A percentile compares a stretch with the other conserved stretches of the same genome.
Conservation (phyloP, 495 filamentous ascomycete genomes). For the Talaromyces borbonicus region DNA sequence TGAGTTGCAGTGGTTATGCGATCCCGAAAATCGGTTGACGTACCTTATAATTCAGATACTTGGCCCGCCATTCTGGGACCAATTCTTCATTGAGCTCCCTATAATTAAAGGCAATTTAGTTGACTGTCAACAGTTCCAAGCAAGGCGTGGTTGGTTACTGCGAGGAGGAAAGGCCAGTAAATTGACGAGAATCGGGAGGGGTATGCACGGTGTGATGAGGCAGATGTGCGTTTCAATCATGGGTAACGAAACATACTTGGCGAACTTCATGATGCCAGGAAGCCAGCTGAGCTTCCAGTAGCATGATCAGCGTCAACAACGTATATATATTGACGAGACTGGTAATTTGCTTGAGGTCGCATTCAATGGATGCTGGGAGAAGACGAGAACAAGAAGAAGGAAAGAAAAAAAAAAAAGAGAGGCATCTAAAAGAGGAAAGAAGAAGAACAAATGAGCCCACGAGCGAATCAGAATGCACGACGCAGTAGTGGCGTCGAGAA, state of each 20-base stretch:
- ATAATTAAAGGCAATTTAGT: constrained; percentile 10
- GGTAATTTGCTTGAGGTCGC: too few species aligned
- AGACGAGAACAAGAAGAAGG: neutral
- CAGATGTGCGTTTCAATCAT: constrained; percentile 1
- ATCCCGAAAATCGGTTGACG: constrained; percentile 3
- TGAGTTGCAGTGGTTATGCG: neutral
- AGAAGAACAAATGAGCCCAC: neutral
- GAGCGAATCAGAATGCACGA: constrained; percentile 1
- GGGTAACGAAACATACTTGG: constrained; percentile 39
- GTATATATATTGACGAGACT: neutral
- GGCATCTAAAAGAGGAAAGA: neutral
- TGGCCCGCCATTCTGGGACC: constrained; percentile 86
- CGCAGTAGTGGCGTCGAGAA: neutral
- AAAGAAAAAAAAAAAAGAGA: neutral
- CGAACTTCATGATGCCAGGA: constrained; percentile 53
- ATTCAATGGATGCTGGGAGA: neutral
- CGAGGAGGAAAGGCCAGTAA: neutral
- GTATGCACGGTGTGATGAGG: neutral
- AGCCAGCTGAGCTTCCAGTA: neutral
- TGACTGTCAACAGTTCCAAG: too few species aligned
- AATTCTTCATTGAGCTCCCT: constrained; percentile 78
- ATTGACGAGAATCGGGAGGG: too few species aligned
- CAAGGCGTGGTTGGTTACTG: neutral
- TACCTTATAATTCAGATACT: constrained; percentile 89
- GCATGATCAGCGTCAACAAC: neutral